Conservation (phyloP, 2,329 filamentous ascomycete genomes). For the Trichoderma endophyticum region DNA sequence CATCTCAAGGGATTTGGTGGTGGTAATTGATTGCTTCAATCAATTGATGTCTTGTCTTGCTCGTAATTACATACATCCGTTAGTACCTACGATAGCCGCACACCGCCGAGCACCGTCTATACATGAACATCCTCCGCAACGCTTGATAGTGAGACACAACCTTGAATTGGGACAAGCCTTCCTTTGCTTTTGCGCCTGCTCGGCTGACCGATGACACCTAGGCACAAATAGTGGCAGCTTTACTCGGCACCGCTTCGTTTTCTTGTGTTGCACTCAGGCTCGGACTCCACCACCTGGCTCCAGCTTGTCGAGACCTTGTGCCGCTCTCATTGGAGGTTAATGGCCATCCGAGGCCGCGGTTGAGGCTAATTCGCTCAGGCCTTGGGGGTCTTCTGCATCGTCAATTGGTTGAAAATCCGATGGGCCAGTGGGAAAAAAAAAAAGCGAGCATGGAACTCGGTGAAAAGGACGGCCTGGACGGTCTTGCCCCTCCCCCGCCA, state of each 20-base stretch:
- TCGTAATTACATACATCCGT: not conserved
- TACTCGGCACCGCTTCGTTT: constrained; percentile 2
- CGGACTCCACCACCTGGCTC: constrained; percentile 13
- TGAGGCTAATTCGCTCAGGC: constrained; percentile 13
- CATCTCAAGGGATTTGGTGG: not conserved
- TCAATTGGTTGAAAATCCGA: constrained; percentile 11
- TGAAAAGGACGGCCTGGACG: constrained; percentile 3
- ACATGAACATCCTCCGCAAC: not conserved
- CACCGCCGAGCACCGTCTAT: not conserved
- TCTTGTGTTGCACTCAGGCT: constrained; percentile 13
- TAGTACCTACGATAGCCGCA: not conserved
- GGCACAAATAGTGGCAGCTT: not conserved
- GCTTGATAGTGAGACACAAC: not conserved
- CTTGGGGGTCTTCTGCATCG: not conserved
- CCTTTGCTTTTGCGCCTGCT: not conserved
- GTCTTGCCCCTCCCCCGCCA: constrained; percentile 21
- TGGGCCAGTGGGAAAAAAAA: not conserved
- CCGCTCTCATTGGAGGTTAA: constrained; percentile 16
- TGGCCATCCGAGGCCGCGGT: not conserved
- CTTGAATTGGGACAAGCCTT: not conserved
- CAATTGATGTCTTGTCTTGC: not conserved
- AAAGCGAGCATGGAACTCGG: not conserved
- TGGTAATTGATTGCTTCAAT: not conserved
- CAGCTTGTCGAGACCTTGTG: not conserved
- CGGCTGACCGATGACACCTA: not conserved